Conservation (phyloP, 257 asterid genomes). For the Rauvolfia tetraphylla region DNA sequence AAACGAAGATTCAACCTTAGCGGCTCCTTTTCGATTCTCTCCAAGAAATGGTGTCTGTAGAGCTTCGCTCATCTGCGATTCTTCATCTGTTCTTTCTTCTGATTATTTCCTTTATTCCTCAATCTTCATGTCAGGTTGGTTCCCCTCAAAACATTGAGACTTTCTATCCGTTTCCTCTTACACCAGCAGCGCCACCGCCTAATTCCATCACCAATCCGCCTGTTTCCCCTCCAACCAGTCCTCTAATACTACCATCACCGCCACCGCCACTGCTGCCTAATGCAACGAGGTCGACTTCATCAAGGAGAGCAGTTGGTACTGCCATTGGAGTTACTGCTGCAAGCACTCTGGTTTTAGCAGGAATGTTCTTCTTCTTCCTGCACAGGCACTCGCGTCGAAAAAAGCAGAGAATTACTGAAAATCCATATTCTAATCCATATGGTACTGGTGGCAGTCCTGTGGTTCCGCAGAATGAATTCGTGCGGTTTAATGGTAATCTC, state of each 20-base stretch:
- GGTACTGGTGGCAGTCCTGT: constrained; percentile 7
- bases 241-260: constrained; percentile 11
- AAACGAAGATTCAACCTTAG: constrained; percentile 21
- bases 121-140: constrained; percentile 29
- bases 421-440: constrained; percentile 17
- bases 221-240: constrained; percentile 8
- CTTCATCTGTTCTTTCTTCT: constrained; percentile 28
- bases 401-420: constrained; percentile 20
- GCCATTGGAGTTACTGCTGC: constrained; percentile 72
- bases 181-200: constrained; percentile 17
- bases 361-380: constrained; percentile 39
- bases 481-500: constrained; percentile 52
- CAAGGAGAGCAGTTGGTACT: constrained; percentile 52
- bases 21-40: constrained; percentile 11
- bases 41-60: constrained; percentile 43
- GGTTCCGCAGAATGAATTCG: constrained; percentile 32
- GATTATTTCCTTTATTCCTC: constrained; percentile 30
- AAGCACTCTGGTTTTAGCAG: constrained; percentile 42
- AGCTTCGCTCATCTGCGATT: constrained; percentile 15
- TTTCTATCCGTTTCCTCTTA: constrained; percentile 48
- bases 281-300: constrained; percentile 26
- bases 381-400: constrained; percentile 31
- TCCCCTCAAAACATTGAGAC: constrained; percentile 64
- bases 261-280: constrained; percentile 23
- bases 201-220: neutral